phyloP scores from a whole-genome alignment of 139 green algal species.

The Choricystis sp. region DNA sequence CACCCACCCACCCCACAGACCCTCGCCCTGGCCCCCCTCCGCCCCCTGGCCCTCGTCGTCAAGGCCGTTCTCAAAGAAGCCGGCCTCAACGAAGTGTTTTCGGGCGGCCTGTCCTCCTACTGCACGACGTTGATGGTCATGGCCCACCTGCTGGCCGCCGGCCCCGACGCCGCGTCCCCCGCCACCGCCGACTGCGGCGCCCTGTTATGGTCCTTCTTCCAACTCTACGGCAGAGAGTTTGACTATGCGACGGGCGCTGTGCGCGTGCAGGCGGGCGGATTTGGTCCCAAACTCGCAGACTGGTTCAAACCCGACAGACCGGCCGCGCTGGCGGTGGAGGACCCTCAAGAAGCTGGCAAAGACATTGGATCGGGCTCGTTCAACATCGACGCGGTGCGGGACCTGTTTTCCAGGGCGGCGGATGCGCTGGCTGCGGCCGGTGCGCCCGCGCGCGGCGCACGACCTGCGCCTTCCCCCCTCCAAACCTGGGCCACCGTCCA shows the following conservation, averaged over 20 bases:
- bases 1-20: constrained; percentile 14
- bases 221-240: constrained; percentile 31
- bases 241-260: constrained; percentile 28
- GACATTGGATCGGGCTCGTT: constrained; percentile 31
- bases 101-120: constrained; percentile 52
- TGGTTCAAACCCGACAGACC: constrained; percentile 18
- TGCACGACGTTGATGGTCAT: constrained; percentile 50
- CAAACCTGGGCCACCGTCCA: too few relatives aligned
- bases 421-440: constrained; percentile 10
- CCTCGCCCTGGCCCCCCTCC: constrained; percentile 28
- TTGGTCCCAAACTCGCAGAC: constrained; percentile 22
- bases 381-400: constrained; percentile 16
- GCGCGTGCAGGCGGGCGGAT: constrained; percentile 28
- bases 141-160: constrained; percentile 44
- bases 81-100: constrained; percentile 56
- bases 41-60: constrained; percentile 43
- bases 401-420: constrained; percentile 9
- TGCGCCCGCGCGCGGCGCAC: too few relatives aligned
- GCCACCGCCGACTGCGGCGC: constrained; percentile 25
- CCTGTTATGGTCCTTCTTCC: constrained; percentile 41
- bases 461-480: too few relatives aligned
- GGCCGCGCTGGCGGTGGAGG: constrained; percentile 35
- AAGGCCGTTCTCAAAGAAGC: constrained; percentile 41
- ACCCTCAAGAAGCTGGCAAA: constrained; percentile 32
- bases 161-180: constrained; percentile 1